A percentile compares a stretch with the other conserved stretches of the same genome.
These are phyloP conservation scores for Macrolepiota dolichaula DNA, from an alignment of 768 basidiomycete species.

Conservation along the genomic window DNA sequence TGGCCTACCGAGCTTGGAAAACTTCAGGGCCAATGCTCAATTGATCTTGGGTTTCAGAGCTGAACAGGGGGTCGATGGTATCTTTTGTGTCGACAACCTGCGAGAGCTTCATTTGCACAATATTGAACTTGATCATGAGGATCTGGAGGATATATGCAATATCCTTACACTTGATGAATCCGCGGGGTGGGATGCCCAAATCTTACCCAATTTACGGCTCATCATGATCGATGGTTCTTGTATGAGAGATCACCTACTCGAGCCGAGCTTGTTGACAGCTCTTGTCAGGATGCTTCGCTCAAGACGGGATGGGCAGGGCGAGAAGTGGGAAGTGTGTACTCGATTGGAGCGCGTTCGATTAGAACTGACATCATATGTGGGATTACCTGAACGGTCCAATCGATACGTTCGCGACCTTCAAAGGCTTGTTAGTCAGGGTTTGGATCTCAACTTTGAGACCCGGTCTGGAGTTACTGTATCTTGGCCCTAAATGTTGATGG, in stretches of 20 bases:
- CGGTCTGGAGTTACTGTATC: no score
- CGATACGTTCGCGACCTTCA: no score
- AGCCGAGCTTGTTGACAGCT: neutral
- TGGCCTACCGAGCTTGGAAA: neutral
- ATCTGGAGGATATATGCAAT: no score
- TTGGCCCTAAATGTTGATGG: no score
- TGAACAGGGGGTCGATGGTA: no score
- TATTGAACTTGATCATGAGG: no score
- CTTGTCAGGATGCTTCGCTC: neutral
- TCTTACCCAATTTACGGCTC: neutral
- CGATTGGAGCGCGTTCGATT: neutral
- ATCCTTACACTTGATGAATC: neutral
- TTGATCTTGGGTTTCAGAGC: neutral
- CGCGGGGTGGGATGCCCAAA: neutral
- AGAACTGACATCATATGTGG: no score
- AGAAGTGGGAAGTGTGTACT: neutral
- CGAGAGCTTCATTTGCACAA: no score
- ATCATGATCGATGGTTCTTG: neutral
- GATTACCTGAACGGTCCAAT: no score
- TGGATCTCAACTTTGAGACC: no score
- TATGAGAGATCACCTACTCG: neutral
- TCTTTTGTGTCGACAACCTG: no score
- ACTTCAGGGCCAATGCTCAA: neutral
- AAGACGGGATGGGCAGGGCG: neutral
- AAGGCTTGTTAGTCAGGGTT: no score